A percentile compares a stretch with the other conserved stretches of the same genome.
Evolutionary conservation across 495 filamentous ascomycete species (phyloP).

Genomic region (Neurospora pannonica): DNA sequence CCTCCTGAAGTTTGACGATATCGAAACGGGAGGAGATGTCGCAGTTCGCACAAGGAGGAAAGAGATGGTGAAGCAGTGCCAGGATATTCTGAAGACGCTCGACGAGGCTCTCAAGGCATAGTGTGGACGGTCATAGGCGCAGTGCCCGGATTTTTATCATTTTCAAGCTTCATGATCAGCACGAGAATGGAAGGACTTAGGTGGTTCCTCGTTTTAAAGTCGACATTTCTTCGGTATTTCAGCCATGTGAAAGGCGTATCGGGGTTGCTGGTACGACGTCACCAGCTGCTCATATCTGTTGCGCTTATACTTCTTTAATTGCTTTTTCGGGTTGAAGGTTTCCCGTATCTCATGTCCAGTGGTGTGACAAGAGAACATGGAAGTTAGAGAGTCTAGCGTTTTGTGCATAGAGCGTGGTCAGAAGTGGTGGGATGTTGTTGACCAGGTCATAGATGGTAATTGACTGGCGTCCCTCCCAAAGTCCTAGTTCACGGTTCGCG

Average conservation of each 20-base stretch:
- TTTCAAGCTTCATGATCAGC: background rate
- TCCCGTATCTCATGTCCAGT: background rate
- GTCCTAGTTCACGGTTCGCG: background rate
- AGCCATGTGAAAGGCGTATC: background rate
- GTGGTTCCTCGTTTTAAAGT: background rate
- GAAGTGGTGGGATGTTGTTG: background rate
- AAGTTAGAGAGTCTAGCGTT: background rate
- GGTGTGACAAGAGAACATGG: background rate
- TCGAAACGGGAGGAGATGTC: constrained; percentile 62
- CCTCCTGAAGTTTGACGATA: constrained; percentile 73
- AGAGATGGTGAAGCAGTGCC: constrained; percentile 67
- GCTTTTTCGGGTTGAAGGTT: background rate
- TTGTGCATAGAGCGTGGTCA: background rate
- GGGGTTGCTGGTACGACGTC: background rate
- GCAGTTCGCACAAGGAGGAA: constrained; percentile 57
- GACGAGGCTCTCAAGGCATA: constrained; percentile 36
- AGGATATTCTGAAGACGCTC: constrained; percentile 52
- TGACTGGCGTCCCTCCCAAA: background rate
- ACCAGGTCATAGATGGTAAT: background rate
- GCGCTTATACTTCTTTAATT: background rate
- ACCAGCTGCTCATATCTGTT: background rate
- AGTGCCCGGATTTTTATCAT: background rate
- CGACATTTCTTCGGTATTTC: background rate
- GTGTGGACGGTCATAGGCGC: background rate
- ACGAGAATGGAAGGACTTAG: background rate